These are phyloP conservation scores for Xylariaceae sp. DNA, from an alignment of 2,329 filamentous ascomycete genomes.

Conservation along the genomic window DNA sequence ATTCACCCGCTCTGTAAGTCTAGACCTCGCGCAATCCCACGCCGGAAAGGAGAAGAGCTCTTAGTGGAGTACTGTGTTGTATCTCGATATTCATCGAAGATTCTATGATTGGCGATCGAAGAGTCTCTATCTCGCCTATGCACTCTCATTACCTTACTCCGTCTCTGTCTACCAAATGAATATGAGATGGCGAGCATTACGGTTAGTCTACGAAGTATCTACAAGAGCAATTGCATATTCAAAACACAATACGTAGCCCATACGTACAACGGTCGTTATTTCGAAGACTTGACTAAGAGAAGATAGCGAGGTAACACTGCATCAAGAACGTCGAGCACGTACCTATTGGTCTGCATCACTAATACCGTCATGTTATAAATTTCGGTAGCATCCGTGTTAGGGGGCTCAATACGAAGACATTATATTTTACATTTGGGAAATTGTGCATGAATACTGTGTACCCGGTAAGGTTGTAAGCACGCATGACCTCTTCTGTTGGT, in stretches of 20 bases:
- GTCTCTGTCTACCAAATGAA: not conserved
- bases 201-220: no score
- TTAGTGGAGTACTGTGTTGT: slow-evolving; percentile 14
- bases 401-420: slow-evolving; percentile 26
- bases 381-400: slow-evolving; percentile 25
- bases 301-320: slow-evolving; percentile 19
- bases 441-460: slow-evolving; percentile 11
- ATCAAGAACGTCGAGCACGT: slow-evolving; percentile 16
- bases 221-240: no score
- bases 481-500: not conserved
- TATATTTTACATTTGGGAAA: slow-evolving; percentile 3
- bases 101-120: not conserved
- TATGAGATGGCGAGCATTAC: no score
- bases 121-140: not conserved
- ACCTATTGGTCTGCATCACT: slow-evolving; percentile 18
- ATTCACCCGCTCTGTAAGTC: slow-evolving; percentile 22
- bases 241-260: no score
- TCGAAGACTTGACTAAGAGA: no score
- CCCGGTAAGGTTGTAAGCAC: slow-evolving; percentile 9
- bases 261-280: slow-evolving; percentile 18
- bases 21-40: slow-evolving; percentile 24
- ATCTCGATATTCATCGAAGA: slow-evolving; percentile 2
- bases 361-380: slow-evolving; percentile 18
- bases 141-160: not conserved
- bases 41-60: slow-evolving; percentile 22